phyloP scores from a whole-genome alignment of 73 alveolate species.

The Loxodes magnus region DNA sequence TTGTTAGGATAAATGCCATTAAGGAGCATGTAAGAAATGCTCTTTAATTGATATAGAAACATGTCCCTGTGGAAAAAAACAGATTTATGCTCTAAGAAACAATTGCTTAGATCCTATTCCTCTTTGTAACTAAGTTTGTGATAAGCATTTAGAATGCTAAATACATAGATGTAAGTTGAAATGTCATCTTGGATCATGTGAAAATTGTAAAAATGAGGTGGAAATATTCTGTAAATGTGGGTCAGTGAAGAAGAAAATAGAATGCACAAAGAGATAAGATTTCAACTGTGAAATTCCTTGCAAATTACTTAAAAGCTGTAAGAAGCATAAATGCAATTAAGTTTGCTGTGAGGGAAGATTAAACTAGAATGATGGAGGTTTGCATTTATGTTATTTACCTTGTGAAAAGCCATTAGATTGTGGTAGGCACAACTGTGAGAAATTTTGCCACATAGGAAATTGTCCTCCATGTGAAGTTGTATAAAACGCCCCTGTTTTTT shows the following conservation, averaged over 20 bases:
- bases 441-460: constrained; percentile 35
- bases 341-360: constrained; percentile 68
- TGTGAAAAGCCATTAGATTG: constrained; percentile 44
- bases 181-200: constrained; percentile 51
- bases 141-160: constrained; percentile 36
- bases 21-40: constrained; percentile 67
- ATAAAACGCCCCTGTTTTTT: constrained; percentile 56
- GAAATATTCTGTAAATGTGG: constrained; percentile 2
- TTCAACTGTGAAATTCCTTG: constrained; percentile 4
- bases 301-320: neutral
- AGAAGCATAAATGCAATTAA: constrained; percentile 7
- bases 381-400: constrained; percentile 51
- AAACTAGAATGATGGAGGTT: constrained; percentile 47
- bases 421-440: constrained; percentile 66
- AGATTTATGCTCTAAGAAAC: constrained; percentile 12
- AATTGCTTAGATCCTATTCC: constrained; percentile 47
- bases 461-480: constrained; percentile 56
- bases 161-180: constrained; percentile 58
- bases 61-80: constrained; percentile 54
- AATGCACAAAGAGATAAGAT: neutral
- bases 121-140: constrained; percentile 27
- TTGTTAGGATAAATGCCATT: constrained; percentile 73
- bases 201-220: constrained; percentile 40
- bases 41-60: too few relatives aligned
- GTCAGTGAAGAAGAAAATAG: neutral